Conservation (phyloP, 805 yeast species). For the Dipodascus geniculatus region DNA sequence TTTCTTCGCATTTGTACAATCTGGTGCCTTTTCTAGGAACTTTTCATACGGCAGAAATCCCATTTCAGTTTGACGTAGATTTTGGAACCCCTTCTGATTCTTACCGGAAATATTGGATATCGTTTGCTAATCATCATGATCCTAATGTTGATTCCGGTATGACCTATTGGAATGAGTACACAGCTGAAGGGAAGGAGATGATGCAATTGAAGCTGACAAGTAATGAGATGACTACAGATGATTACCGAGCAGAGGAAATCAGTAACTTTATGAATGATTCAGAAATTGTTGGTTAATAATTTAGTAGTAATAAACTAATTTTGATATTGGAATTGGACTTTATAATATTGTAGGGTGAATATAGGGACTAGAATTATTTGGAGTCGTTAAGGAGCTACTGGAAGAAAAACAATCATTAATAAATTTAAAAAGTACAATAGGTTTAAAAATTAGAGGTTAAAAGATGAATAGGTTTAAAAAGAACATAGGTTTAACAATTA, state of each 20-base stretch:
- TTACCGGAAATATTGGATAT: neutral
- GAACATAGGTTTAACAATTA: too few species aligned
- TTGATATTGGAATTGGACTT: too few species aligned
- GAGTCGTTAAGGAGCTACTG: too few species aligned
- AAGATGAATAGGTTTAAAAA: too few species aligned
- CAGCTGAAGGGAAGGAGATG: neutral
- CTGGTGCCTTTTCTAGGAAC: conserved; percentile 1
- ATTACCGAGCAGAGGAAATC: neutral
- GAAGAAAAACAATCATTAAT: too few species aligned
- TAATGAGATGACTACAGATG: neutral
- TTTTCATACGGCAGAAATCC: neutral
- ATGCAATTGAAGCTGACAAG: neutral
- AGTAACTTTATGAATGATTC: neutral
- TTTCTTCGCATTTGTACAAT: neutral
- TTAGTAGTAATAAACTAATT: too few species aligned
- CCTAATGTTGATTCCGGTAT: neutral
- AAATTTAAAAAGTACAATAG: too few species aligned
- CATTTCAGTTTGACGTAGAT: neutral
- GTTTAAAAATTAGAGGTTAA: too few species aligned
- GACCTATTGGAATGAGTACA: neutral
- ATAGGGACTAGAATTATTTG: too few species aligned
- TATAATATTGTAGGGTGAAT: too few species aligned
- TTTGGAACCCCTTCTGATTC: neutral
- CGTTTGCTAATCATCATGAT: conserved; percentile 1
- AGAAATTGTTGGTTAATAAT: neutral